Evolutionary conservation across 2,329 filamentous ascomycete genomes (phyloP).

Genomic region (Fusarium sp.): DNA sequence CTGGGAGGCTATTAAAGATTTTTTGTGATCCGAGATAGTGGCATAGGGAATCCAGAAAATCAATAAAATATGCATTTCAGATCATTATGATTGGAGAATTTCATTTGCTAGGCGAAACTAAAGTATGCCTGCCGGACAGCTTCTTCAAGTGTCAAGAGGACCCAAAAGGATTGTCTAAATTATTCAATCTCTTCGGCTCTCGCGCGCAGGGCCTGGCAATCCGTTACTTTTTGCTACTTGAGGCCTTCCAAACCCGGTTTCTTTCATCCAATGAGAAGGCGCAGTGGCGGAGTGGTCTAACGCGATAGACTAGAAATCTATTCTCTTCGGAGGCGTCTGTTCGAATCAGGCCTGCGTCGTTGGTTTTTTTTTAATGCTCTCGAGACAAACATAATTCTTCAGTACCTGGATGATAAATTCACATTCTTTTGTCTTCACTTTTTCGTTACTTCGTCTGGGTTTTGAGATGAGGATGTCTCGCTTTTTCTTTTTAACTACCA

Average conservation of each 20-base stretch:
- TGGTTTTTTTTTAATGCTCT: neutral
- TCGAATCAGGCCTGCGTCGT: slow-evolving; percentile 12
- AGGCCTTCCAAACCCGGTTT: neutral
- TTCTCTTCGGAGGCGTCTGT: slow-evolving; percentile 12
- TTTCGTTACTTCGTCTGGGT: no score
- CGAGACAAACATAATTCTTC: neutral
- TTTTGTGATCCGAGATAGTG: slow-evolving; percentile 57
- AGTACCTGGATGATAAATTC: no score
- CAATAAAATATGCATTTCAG: neutral
- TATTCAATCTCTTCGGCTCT: neutral
- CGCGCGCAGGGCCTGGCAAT: neutral
- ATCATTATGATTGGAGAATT: neutral
- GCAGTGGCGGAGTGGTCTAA: slow-evolving; percentile 11
- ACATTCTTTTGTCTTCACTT: no score
- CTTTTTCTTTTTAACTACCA: no score
- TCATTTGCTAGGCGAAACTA: neutral
- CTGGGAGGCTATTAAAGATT: slow-evolving; percentile 70
- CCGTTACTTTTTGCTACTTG: neutral
- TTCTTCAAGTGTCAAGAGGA: neutral
- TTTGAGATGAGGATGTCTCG: no score
- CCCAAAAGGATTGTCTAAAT: neutral
- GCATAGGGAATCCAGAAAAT: neutral
- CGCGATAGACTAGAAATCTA: slow-evolving; percentile 12
- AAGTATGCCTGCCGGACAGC: neutral
- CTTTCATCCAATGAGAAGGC: neutral